Base-by-base conservation (phyloP, 1,139 yeast species). In the Zygosaccharomyces sapae region DNA sequence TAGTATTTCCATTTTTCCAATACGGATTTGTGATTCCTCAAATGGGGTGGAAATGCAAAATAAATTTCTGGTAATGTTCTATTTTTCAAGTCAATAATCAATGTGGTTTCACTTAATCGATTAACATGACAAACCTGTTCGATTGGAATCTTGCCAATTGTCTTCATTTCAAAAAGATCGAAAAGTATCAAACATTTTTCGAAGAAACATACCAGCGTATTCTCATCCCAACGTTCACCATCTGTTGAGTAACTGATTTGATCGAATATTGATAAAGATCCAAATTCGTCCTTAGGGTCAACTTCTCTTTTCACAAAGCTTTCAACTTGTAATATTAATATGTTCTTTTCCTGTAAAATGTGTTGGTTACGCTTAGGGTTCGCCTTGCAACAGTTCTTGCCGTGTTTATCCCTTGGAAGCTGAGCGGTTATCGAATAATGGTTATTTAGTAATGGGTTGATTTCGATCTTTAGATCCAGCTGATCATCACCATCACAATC, bases 21-120 rank as follows among this genome's bases (percentile, higher is more conserved):
- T 5, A 54, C 16, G 5, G 43, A 22, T 8, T 43, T 41, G 12
- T 50, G 35, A 9, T 33, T 40, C 16, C 31, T 30, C 7, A 20
- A 27, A 12, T 27, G 31, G 3, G 34, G 18, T 3, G 49, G 48
- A 33, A 57, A 53, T 33, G 51, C 45, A 7, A 65, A 40, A 40
- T 58, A 65, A 7, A 65, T 49, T 44, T 65, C 67, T 8, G 69
- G 68, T 29, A 59, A 44, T 2, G 54, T 47, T 8, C 57, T 55
- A 38, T 62, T 61, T 46, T 61, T 65, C 30, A 62, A 46, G 46
- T 57, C 60, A 22, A 64, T 33, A 7, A 62, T 44, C 10, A 61
- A 25, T 3, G 47, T 48, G 12, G 43, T 24, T 1, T 52, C 43
- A 13, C 50, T 46, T 33, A 58, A 27, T 24, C 42, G 48, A 9